Conservation (phyloP, 352 stramenopile genomes). For the Globisporangium heterothallicum region DNA sequence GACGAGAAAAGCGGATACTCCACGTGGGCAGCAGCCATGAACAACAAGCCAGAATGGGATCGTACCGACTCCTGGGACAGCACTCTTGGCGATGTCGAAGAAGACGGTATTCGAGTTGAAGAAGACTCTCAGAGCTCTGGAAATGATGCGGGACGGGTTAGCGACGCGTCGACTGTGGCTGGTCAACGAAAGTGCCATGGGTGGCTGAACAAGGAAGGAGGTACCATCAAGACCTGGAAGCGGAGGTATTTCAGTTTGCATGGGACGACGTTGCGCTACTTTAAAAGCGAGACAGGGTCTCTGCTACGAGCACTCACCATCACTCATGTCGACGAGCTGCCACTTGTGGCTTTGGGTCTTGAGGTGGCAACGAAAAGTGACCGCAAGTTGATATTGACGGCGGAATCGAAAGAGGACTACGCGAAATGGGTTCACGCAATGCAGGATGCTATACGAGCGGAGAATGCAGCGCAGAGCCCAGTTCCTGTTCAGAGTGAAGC, state of each 20-base stretch:
- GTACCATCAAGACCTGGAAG: constrained; percentile 67
- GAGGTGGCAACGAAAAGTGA: constrained; percentile 34
- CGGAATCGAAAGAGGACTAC: constrained; percentile 60
- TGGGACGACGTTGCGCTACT: constrained; percentile 66
- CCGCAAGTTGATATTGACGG: constrained; percentile 52
- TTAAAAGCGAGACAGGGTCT: constrained; percentile 59
- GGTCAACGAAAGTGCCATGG: constrained; percentile 27
- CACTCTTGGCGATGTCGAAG: constrained; percentile 12
- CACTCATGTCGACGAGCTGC: constrained; percentile 25
- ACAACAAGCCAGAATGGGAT: constrained; percentile 24
- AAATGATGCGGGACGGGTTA: no score
- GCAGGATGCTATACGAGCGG: constrained; percentile 27
- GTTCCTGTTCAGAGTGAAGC: neutral
- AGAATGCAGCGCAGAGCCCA: constrained; percentile 7
- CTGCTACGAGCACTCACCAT: constrained; percentile 45
- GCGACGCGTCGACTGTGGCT: neutral
- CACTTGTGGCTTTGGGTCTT: constrained; percentile 34
- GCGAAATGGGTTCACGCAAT: constrained; percentile 52
- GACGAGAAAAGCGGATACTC: constrained; percentile 27
- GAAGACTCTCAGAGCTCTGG: neutral
- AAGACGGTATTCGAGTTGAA: constrained; percentile 1
- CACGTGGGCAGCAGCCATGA: constrained; percentile 62
- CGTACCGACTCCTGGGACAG: constrained; percentile 33
- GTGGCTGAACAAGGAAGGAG: constrained; percentile 69
- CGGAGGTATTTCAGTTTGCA: constrained; percentile 71